Conservation (phyloP, 305 asterid genomes). For the Fraxinus baroniana region DNA sequence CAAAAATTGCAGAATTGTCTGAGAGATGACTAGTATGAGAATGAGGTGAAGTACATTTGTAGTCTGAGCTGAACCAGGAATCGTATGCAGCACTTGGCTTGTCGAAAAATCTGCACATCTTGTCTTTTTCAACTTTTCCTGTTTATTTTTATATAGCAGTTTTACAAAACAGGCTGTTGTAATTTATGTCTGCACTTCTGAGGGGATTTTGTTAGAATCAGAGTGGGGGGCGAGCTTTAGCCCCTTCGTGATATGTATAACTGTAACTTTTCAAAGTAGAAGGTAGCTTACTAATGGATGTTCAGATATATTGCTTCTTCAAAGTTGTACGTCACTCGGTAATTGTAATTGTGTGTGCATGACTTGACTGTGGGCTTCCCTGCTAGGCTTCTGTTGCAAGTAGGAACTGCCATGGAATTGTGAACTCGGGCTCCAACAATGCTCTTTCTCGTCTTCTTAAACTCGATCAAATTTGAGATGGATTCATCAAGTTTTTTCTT, state of each 20-base stretch:
- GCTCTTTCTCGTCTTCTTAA: slow-evolving; percentile 57
- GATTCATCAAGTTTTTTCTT: slow-evolving; percentile 51
- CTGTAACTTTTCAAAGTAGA: slow-evolving; percentile 15
- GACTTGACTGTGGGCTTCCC: neutral
- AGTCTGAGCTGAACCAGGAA: slow-evolving; percentile 8
- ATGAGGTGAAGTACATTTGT: neutral
- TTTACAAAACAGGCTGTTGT: slow-evolving; percentile 4
- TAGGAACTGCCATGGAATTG: neutral
- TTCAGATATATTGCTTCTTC: neutral
- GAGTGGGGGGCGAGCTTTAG: slow-evolving; percentile 13
- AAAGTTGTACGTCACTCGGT: neutral
- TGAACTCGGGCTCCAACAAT: slow-evolving; percentile 28
- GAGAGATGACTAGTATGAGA: neutral
- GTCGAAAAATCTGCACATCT: neutral
- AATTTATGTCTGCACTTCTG: slow-evolving; percentile 12
- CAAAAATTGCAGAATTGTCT: neutral
- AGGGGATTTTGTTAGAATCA: slow-evolving; percentile 33
- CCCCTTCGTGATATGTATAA: slow-evolving; percentile 19
- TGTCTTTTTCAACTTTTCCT: neutral
- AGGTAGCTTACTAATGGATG: neutral
- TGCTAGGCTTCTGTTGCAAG: neutral
- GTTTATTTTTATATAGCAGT: neutral
- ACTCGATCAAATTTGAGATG: slow-evolving; percentile 42
- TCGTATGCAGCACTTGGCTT: neutral
- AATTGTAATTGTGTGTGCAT: neutral